Base-by-base conservation (phyloP, 1,284 basidiomycete genomes). In the Thelephora terrestris region DNA sequence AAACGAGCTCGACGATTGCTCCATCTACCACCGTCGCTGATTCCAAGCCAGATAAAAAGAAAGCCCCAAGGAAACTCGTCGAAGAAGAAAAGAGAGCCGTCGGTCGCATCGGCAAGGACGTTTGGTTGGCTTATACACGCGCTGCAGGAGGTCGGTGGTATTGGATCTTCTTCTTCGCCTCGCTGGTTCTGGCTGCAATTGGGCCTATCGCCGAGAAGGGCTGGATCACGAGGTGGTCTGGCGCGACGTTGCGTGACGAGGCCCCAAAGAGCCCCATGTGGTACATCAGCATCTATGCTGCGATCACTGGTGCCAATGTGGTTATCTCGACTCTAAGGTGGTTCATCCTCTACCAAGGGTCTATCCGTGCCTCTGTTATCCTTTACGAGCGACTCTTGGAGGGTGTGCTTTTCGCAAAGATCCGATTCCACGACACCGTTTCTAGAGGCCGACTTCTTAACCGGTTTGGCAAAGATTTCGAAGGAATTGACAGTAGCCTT, bases 341-440 rank as follows among this genome's bases (percentile, higher is more conserved):
- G 74, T 79, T 84, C 52, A 70, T 84, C 17, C 69, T 82, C 12
- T 81, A 88, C 60, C 63, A 65, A 23, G 85, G 85, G 20, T 82
- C 82, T 25, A 79, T 89, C 45, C 73, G 76, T 49, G 85, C 85
- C 1, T 85, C 82, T 1, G 71, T 69, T 1, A 72, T 79, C 16
- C 71, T 94, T 4, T 90, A 93, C 62, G 70, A 82, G 58, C 66
- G 68, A 36, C 75, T 99, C 44, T 73, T 98, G 37, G 84, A 92
- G 61, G 69, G 84, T 0, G 84, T 98, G 9, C 70, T 99, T 1
- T 93, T 93, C 57, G 92, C 94, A 1, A 82, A 91, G 38, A 82
- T 96, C 46, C 80, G 92, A 23, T 96, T 96, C 75, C 93, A 95
- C 59, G 93, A 97, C 60, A 96, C 91, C 0, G 81, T 91, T 3